A percentile compares a stretch with the other conserved stretches of the same genome.
Conservation (phyloP, 2,329 filamentous ascomycete genomes). For the Colletotrichum sp. region DNA sequence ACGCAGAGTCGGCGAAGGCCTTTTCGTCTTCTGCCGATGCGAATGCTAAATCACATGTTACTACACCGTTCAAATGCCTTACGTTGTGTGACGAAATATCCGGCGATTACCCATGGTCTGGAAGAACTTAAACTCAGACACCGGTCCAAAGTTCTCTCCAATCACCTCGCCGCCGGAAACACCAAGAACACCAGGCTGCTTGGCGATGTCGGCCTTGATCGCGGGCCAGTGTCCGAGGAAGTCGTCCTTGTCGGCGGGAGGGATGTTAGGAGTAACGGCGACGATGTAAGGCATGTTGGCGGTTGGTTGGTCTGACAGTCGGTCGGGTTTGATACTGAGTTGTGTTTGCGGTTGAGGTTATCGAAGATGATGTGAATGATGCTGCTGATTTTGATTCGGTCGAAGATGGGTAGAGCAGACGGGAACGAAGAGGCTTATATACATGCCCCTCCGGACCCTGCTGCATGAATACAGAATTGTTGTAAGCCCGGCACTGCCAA, state of each 20-base stretch:
- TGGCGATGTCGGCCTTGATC: neutral
- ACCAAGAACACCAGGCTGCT: slow-evolving; percentile 5
- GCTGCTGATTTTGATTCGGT: neutral
- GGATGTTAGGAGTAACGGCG: neutral
- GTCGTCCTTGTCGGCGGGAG: slow-evolving; percentile 13
- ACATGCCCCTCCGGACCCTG: neutral
- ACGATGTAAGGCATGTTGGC: slow-evolving; percentile 11
- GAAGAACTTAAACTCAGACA: slow-evolving; percentile 15
- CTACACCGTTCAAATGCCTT: neutral
- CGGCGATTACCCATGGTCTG: neutral
- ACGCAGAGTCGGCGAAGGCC: slow-evolving; percentile 3
- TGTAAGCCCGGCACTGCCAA: neutral
- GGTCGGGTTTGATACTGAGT: neutral
- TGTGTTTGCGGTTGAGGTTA: neutral
- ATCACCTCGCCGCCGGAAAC: slow-evolving; percentile 1
- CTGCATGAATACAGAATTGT: neutral
- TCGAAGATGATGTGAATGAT: neutral
- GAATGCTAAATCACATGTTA: neutral
- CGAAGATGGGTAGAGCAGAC: accelerated
- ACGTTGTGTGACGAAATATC: neutral
- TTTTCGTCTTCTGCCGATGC: neutral
- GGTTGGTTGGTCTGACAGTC: neutral
- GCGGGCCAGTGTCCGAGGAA: slow-evolving; percentile 6
- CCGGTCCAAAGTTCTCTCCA: neutral
- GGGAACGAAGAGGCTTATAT: neutral